Evolutionary conservation across 345 rosid genomes (phyloP), one percentile per base, ranked within the genome.

Genomic region (Nephelium lappaceum): DNA sequence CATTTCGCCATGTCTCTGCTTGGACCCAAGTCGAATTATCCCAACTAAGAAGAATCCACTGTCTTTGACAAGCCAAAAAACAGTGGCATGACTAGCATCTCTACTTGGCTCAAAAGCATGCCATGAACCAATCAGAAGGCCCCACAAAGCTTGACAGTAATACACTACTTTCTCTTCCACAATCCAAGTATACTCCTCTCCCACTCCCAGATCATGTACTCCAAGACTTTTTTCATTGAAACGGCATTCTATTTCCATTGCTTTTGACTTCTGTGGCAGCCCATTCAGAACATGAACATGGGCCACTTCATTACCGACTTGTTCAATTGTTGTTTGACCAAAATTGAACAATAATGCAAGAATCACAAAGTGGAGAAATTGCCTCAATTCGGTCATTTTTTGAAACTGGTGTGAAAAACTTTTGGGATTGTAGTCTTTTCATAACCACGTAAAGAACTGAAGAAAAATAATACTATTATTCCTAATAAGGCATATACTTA

Each of bases 21-120:
- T 11, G 53, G 57, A 77, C 74, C 85, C 85, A 79, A 27, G 27
- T 79, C 25, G 76, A 67, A 41, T 83, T 83, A 77, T 83, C 83
- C 80, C 78, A 76, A 38, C 85, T 77, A 6, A 72, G 76, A 67
- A 83, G 62, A 83, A 67, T 39, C 83, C 85, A 1, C 61, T 49
- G 4, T 68, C 43, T 61, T 68, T 79, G 4, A 79, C 72, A 38
- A 57, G 27, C 85, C 85, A 83, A 55, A 76, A 83, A 5, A 83
- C 80, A 1, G 31, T 47, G 10, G 21, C 4, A 21, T 19, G 68
- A 31, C 21, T 69, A 14, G 27, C 23, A 45, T 83, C 85, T 69
- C 85, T 61, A 1, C 51, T 10, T 0, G 81, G 83, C 55, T 83
- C 75, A 23, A 55, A 83, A 5, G 78, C 85, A 60, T 76, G 72